Evolutionary conservation across 2,329 filamentous ascomycete species (phyloP).

Genomic region (Penicillium sp.): DNA sequence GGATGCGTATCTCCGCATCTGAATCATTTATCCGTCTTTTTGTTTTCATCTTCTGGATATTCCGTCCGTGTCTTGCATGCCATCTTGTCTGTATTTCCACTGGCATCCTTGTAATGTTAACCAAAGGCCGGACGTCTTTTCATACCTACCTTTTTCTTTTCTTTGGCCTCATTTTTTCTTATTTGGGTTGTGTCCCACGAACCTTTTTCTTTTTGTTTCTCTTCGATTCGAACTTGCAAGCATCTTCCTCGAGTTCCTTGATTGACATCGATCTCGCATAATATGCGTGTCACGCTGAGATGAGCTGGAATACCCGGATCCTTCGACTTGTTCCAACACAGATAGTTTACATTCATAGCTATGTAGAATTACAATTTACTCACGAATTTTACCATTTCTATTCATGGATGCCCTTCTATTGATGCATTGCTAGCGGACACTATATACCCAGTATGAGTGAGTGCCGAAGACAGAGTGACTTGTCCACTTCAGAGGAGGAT

Average conservation of each 20-base stretch:
- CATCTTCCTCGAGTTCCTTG: constrained; percentile 3
- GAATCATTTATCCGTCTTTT: constrained; percentile 1
- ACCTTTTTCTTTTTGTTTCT: neutral
- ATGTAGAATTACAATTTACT: constrained; percentile 9
- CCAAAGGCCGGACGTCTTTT: neutral
- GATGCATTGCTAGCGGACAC: neutral
- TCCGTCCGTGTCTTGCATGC: constrained; percentile 13
- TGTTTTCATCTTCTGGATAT: neutral
- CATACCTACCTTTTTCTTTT: neutral
- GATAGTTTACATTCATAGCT: constrained; percentile 9
- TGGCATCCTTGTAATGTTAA: constrained; percentile 5
- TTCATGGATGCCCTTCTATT: too few relatives aligned
- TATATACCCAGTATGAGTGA: neutral
- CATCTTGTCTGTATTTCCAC: neutral
- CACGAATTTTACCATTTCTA: neutral
- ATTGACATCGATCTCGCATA: constrained; percentile 10
- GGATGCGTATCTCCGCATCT: neutral
- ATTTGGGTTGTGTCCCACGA: neutral
- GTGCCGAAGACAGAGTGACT: neutral
- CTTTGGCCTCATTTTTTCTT: neutral
- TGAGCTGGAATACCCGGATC: constrained; percentile 16
- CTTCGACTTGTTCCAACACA: constrained; percentile 10
- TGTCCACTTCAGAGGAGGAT: too few relatives aligned
- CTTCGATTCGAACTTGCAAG: neutral
- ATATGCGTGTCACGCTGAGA: constrained; percentile 11